Base-by-base conservation (phyloP, 1,284 basidiomycete species). In the Tilletia indica region DNA sequence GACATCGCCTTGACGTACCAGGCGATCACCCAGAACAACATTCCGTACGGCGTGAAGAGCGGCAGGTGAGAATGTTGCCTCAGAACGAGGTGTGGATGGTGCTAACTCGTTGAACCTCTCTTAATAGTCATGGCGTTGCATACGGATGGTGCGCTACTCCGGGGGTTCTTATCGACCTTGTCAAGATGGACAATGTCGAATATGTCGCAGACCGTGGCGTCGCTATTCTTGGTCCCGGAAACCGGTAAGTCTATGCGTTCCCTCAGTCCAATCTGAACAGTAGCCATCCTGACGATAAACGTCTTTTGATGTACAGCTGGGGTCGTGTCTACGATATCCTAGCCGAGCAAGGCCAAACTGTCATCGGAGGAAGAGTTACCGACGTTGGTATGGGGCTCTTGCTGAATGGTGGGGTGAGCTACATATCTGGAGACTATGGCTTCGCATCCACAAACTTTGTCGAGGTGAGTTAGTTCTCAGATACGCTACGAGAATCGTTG, bases 351-450 rank as follows among this genome's bases (percentile, higher is more conserved):
- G 16, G 16, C 6, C 51, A 54, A 25, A 54, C 51, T 19, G 51
- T 54, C 19, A 19, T 54, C 51, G 51, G 51, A 6, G 51, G 51
- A 6, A 11, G 51, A 19, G 51, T 54, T 8, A 25, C 11, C 51
- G 51, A 54, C 51, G 51, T 54, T 19, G 51, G 51, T 6, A 54
- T 54, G 51, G 51, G 38, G 14, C 31, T 66, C 6, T 8, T 48
- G 19, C 63, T 66, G 14, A 42, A 21, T 21, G 38, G 45, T 12
- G 63, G 67, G 4, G 25, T 68, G 8, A 21, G n/a, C 51, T 68
- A 68, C 67, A 31, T 68, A 34, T 68, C 67, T 11, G 67, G 47
- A 21, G 34, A 68, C 9, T 42, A 68, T 38, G 67, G 67, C 51
- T 45, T 68, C 12, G 51, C 47, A 11, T 68, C 34, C 8, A 42